A percentile compares a stretch with the other conserved stretches of the same genome.
Conservation (phyloP, 1,284 basidiomycete species). For the Trichosporon faecale region DNA sequence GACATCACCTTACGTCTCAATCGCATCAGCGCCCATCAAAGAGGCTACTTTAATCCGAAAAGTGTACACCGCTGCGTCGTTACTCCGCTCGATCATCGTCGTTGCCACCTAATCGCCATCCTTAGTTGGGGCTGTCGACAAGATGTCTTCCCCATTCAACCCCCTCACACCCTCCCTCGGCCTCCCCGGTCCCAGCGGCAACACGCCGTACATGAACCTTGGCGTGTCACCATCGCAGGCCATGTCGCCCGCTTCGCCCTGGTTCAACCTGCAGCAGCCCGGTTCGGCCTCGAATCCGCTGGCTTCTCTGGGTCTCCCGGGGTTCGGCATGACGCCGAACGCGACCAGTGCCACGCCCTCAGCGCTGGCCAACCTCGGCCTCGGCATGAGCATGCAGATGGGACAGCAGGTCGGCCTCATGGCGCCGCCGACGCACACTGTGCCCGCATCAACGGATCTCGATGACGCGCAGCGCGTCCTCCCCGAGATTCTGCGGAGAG, state of each 20-base stretch:
- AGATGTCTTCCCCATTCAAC: conserved; percentile 28
- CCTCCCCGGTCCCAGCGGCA: background rate
- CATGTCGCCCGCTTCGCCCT: background rate
- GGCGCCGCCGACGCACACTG: conserved; percentile 1
- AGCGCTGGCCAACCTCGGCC: background rate
- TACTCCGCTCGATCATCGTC: no score
- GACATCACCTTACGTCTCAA: background rate
- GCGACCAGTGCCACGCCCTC: no score
- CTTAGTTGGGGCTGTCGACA: no score
- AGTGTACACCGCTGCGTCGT: no score
- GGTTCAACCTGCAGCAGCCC: background rate
- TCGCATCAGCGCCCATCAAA: background rate
- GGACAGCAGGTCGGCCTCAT: background rate
- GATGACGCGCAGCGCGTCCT: conserved; percentile 23
- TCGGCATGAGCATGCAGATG: background rate
- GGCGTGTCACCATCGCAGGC: background rate
- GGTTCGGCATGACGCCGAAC: background rate
- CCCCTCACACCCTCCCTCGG: conserved; percentile 17
- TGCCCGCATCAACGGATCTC: conserved; percentile 7
- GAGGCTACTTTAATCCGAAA: no score
- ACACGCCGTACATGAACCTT: conserved; percentile 5
- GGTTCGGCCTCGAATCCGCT: background rate
- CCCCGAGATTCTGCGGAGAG: conserved; percentile 13
- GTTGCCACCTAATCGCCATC: no score
- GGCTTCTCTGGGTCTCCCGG: background rate